Evolutionary conservation across 345 rosid species (phyloP).

Genomic region (Eucalyptus virginea): DNA sequence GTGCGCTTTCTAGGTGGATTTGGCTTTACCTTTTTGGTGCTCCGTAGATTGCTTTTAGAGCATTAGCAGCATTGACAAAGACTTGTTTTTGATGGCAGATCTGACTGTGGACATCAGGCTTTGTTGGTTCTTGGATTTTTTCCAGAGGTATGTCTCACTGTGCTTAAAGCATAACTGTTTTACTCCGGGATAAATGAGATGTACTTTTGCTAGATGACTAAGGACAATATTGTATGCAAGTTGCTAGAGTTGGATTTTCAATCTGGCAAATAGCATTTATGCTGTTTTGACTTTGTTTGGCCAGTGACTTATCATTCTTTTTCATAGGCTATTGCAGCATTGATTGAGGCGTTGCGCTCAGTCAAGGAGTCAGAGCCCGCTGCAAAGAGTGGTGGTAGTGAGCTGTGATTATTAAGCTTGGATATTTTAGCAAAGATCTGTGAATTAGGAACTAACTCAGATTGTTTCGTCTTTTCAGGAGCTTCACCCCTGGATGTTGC

Average conservation of each 20-base stretch:
- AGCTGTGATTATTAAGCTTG: neutral
- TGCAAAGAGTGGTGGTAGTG: conserved; percentile 49
- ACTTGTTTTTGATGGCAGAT: conserved; percentile 27
- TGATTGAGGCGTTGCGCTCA: conserved; percentile 85
- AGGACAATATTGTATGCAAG: neutral
- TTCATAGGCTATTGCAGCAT: conserved; percentile 50
- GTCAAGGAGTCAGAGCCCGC: conserved; percentile 67
- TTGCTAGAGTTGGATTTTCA: neutral
- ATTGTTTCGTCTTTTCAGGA: conserved; percentile 34
- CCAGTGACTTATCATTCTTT: neutral
- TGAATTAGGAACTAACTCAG: conserved; percentile 1
- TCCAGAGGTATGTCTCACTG: conserved; percentile 58
- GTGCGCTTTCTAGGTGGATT: conserved; percentile 78
- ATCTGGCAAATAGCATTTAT: neutral
- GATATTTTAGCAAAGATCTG: neutral
- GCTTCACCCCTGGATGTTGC: conserved; percentile 88
- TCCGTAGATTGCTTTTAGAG: neutral
- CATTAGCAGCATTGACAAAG: neutral
- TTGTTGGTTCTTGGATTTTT: conserved; percentile 63
- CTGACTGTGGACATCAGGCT: conserved; percentile 95
- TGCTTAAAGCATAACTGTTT: neutral
- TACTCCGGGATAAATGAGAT: neutral
- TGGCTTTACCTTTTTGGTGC: neutral
- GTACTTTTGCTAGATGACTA: neutral
- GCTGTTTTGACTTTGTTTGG: neutral